These are phyloP conservation scores for Albophoma yamanashiensis DNA, from an alignment of 2,329 filamentous ascomycete species.

Conservation along the genomic window DNA sequence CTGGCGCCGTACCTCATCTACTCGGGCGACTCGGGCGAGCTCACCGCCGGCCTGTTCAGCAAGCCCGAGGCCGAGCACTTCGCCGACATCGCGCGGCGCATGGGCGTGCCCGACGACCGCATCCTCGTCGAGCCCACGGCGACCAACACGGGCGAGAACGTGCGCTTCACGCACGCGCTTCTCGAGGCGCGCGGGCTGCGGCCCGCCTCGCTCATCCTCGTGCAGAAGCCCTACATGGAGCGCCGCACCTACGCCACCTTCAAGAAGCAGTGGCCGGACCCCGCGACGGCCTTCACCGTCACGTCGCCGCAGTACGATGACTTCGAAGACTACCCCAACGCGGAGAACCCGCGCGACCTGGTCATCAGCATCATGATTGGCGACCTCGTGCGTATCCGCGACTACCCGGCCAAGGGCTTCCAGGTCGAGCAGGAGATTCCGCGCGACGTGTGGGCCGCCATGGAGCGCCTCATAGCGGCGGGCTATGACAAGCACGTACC, in stretches of 20 bases:
- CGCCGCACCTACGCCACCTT: constrained; percentile 34
- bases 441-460: constrained; percentile 28
- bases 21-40: constrained; percentile 29
- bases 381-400: constrained; percentile 29
- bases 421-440: constrained; percentile 33
- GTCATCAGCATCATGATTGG: constrained; percentile 34
- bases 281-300: constrained; percentile 21
- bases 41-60: constrained; percentile 26
- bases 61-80: constrained; percentile 32
- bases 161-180: constrained; percentile 29
- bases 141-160: constrained; percentile 36
- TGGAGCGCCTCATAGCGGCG: constrained; percentile 25
- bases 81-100: constrained; percentile 24
- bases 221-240: constrained; percentile 40
- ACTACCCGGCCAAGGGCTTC: constrained; percentile 31
- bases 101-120: constrained; percentile 26
- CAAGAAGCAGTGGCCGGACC: constrained; percentile 32
- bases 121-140: constrained; percentile 29
- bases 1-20: constrained; percentile 29
- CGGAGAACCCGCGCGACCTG: constrained; percentile 27
- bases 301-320: constrained; percentile 25
- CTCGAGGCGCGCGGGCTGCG: constrained; percentile 15
- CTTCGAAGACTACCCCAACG: constrained; percentile 30
- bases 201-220: constrained; percentile 24
- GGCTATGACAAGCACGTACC: constrained; percentile 29